Evolutionary conservation across 805 yeast genomes (phyloP).

Genomic region (Barnettozyma botsteinii): DNA sequence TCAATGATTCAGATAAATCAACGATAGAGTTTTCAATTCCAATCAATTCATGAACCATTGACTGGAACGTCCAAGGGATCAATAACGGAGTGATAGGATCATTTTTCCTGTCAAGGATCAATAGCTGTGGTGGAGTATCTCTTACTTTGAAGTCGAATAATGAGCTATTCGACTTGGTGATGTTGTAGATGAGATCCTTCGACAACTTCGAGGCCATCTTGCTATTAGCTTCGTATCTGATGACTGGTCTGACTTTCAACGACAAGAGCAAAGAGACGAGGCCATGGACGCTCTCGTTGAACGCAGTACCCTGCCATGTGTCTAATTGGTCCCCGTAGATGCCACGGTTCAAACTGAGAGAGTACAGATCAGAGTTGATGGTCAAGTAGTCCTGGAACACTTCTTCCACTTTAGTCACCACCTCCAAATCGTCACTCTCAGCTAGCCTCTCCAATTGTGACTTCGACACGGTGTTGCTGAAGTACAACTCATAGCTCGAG

Average conservation of each 20-base stretch:
- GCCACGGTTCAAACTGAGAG: conserved; percentile 30
- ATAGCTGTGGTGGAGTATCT: conserved; percentile 67
- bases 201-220: conserved; percentile 61
- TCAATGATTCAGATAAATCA: conserved; percentile 45
- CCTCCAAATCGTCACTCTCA: conserved; percentile 83
- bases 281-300: conserved; percentile 37
- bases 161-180: conserved; percentile 48
- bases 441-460: conserved; percentile 81
- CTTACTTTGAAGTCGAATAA: conserved; percentile 60
- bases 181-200: conserved; percentile 52
- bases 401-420: conserved; percentile 71
- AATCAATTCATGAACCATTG: conserved; percentile 91
- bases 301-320: conserved; percentile 41
- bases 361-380: conserved; percentile 63
- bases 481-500: conserved; percentile 67
- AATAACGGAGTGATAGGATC: conserved; percentile 93
- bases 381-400: conserved; percentile 79
- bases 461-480: conserved; percentile 72
- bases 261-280: conserved; percentile 60
- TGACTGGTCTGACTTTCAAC: conserved; percentile 68
- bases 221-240: conserved; percentile 72
- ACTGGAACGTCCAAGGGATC: conserved; percentile 96
- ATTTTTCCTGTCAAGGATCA: conserved; percentile 75
- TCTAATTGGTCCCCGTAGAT: conserved; percentile 34
- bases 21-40: conserved; percentile 82